Evolutionary conservation across 495 filamentous ascomycete species (phyloP), one percentile per base, ranked within the genome.

Genomic region (Alectoria sarmentosa): DNA sequence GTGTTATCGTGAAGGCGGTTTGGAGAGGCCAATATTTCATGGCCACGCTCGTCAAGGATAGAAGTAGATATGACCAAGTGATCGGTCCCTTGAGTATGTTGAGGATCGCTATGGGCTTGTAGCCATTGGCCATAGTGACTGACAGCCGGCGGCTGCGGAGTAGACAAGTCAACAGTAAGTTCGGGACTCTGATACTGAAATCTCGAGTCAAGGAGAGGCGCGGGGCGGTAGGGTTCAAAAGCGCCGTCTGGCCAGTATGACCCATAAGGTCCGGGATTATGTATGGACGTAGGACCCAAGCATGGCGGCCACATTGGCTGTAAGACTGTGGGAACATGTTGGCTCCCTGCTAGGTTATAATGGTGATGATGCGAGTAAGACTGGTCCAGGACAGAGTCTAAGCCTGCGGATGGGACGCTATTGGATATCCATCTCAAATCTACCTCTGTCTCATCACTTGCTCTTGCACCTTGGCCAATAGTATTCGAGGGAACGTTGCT

Each of bases 191-290:
- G 42, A 44, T 60, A 30, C 59, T 73, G 72, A 58, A 76, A 84
- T n/a, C 82, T 79, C 9, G 82, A 75, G 75, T 88, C 86, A 55
- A 84, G 78, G 66, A 88, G 70, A 30, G 87, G 82, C 34, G 87
- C 82, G 58, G 87, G 87, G 63, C 84, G 77, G 75, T 89, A 90
- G n/a, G 89, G 89, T 37, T 88, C 86, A 69, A 86, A 86, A 19
- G 80, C 86, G 8, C 88, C 87, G 75, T 96, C 86, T 17, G 86
- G 85, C 89, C 89, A 94, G 67, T 88, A 88, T 21, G 87, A 84
- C 4, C 89, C 90, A 73, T 84, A 89, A 21, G 88, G 83, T 6
- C 85, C 86, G 42, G 83, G 84, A 38, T 85, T 86, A 65, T 90
- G 90, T 23, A 88, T 88, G 28, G 87, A 85, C 4, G 90, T 90